Base-by-base conservation (phyloP, 2,329 filamentous ascomycete species). In the Camptophora hylomeconis region DNA sequence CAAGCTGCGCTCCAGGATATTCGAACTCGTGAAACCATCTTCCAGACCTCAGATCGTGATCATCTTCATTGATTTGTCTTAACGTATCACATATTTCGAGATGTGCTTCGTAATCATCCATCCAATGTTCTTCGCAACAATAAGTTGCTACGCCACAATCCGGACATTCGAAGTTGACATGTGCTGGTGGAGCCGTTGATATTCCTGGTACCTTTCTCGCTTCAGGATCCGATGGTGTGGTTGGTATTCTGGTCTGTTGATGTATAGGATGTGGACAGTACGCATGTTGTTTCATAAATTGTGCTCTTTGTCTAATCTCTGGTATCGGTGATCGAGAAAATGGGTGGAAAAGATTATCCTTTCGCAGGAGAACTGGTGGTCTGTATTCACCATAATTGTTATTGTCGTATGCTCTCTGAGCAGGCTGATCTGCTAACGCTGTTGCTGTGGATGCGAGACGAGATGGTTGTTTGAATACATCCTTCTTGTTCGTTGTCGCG, bases 61-160 rank as follows among this genome's bases (percentile, higher is more conserved):
- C 89, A 49, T 98, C 89, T 58, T 98, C 89, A 45, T 98, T 98
- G 57, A 93, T 87, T 57, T 95, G 79, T 41, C 79, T 68, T 32
- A 98, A 61, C 0, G 80, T 80, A 47, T 98, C 87, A 54, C 89
- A 98, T 19, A 98, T 76, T 49, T 94, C 72, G 36, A 98, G 55
- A 54, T 98, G 89, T 11, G 75, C 69, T 56, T 95, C 87, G 49
- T 93, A 98, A 53, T 95, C 83, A 45, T 92, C 83, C 51, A 80
- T 83, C 80, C 87, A 95, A 53, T 98, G 89, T 44, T 83, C 78
- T 55, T 94, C 80, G 44, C 75, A 87, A 60, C 89, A 98, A 51
- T 89, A 92, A 5, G 93, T 75, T 0, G 92, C 86, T 22, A 95
- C 71, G 9, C 89, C 89, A 46, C 89, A 98, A 53, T 98, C 87